These are phyloP conservation scores for Pseudogymnoascus sp. DNA, from an alignment of 2,329 filamentous ascomycete species.

Conservation along the genomic window DNA sequence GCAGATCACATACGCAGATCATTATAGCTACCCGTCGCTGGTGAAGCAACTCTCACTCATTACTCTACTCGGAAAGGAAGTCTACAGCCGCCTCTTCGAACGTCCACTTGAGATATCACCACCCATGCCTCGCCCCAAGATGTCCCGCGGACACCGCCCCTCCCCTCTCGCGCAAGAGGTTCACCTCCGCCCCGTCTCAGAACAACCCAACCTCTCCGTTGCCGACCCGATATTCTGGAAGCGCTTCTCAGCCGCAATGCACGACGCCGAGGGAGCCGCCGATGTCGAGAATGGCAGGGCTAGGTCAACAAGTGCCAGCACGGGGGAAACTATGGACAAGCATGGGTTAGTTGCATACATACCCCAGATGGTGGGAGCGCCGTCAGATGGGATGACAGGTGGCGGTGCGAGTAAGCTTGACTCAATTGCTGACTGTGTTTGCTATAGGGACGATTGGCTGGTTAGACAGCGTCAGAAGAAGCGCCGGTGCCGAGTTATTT, in stretches of 20 bases:
- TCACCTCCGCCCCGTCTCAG: conserved; percentile 18
- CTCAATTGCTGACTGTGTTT: conserved; percentile 7
- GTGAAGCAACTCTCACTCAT: not conserved
- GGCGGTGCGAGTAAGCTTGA: not conserved
- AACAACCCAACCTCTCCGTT: not conserved
- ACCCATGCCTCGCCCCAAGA: not conserved
- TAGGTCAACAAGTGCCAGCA: conserved; percentile 14
- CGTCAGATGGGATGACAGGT: not conserved
- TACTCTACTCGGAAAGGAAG: not conserved
- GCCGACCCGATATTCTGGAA: conserved; percentile 28
- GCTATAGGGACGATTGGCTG: conserved; percentile 25
- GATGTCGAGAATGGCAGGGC: conserved; percentile 19
- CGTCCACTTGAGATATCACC: not conserved
- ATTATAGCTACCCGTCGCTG: not conserved
- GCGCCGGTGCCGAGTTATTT: conserved; percentile 21
- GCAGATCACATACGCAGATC: not conserved
- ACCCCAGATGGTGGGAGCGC: not conserved
- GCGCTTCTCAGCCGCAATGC: conserved; percentile 25
- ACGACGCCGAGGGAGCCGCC: conserved; percentile 19
- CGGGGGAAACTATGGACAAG: conserved; percentile 15
- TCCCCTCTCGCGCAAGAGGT: conserved; percentile 27
- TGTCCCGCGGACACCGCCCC: conserved; percentile 13
- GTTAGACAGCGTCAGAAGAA: conserved; percentile 25
- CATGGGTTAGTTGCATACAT: not conserved
- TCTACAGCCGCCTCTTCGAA: not conserved